These are phyloP conservation scores for Fusarium ambrosium DNA, from an alignment of 2,329 filamentous ascomycete genomes.

Conservation along the genomic window DNA sequence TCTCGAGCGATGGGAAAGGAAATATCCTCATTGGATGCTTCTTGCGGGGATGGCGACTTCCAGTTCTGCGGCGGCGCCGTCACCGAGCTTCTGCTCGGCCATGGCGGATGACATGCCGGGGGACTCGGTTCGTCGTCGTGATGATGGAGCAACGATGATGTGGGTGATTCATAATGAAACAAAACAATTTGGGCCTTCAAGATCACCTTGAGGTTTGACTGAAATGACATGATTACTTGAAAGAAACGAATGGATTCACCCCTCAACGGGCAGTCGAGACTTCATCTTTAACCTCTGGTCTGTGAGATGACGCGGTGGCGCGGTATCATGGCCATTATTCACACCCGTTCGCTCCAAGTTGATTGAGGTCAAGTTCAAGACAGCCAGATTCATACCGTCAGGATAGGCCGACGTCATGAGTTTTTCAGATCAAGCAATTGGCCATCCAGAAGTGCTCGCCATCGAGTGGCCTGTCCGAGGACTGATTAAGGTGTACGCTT, in stretches of 20 bases:
- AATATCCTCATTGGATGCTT: conserved; percentile 11
- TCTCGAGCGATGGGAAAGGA: not conserved
- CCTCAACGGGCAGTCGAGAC: not conserved
- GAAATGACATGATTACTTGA: too few species aligned
- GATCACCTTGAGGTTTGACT: not conserved
- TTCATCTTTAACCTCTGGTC: not conserved
- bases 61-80: conserved; percentile 19
- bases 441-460: not conserved
- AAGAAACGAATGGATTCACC: not conserved
- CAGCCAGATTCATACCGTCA: not conserved
- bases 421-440: conserved; percentile 23
- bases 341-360: not conserved
- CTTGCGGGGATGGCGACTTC: not conserved
- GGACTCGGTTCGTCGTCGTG: not conserved
- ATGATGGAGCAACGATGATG: not conserved
- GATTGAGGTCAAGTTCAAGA: not conserved
- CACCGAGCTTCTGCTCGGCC: conserved; percentile 3
- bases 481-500: not conserved
- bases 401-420: not conserved
- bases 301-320: conserved; percentile 15
- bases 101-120: not conserved
- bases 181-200: too few species aligned
- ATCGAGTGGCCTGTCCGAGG: not conserved
- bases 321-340: not conserved
- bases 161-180: not conserved